Evolutionary conservation across 305 asterid genomes (phyloP).

Genomic region (Salvia sclarea): DNA sequence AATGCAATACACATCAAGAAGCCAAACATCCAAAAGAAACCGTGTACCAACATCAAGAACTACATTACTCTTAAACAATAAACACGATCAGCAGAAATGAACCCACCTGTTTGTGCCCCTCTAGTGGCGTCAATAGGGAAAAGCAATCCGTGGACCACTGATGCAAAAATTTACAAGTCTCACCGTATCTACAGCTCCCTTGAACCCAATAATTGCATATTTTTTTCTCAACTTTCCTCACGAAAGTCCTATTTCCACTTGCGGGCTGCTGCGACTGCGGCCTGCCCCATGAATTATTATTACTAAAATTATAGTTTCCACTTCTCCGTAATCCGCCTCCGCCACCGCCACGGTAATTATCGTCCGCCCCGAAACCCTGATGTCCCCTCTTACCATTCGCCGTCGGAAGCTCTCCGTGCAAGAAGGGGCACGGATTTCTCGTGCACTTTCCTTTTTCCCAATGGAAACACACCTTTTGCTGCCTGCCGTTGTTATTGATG

Average conservation of each 20-base stretch:
- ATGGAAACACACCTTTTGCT: conserved; percentile 69
- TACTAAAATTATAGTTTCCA: conserved; percentile 62
- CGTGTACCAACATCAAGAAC: neutral
- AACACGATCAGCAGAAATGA: conserved; percentile 4
- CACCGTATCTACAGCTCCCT: conserved; percentile 77
- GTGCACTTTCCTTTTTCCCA: conserved; percentile 91
- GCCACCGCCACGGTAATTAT: conserved; percentile 47
- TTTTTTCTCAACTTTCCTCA: conserved; percentile 56
- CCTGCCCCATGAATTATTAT: conserved; percentile 65
- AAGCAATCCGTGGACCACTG: conserved; percentile 82
- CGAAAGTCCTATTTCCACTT: conserved; percentile 35
- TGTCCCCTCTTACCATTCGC: conserved; percentile 69
- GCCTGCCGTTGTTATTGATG: conserved; percentile 37
- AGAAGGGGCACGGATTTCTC: conserved; percentile 64
- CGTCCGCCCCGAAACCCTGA: conserved; percentile 66
- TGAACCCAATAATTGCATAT: conserved; percentile 68
- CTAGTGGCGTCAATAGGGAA: conserved; percentile 67
- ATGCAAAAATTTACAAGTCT: conserved; percentile 83
- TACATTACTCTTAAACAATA: conserved; percentile 18
- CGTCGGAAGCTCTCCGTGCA: conserved; percentile 67
- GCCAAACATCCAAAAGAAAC: conserved; percentile 1
- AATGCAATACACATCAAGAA: conserved; percentile 22
- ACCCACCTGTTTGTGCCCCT: conserved; percentile 86
- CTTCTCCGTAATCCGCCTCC: conserved; percentile 78
- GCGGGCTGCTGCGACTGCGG: conserved; percentile 50